Base-by-base conservation (phyloP, 1,139 yeast species). In the Lodderomyces beijingensis region DNA sequence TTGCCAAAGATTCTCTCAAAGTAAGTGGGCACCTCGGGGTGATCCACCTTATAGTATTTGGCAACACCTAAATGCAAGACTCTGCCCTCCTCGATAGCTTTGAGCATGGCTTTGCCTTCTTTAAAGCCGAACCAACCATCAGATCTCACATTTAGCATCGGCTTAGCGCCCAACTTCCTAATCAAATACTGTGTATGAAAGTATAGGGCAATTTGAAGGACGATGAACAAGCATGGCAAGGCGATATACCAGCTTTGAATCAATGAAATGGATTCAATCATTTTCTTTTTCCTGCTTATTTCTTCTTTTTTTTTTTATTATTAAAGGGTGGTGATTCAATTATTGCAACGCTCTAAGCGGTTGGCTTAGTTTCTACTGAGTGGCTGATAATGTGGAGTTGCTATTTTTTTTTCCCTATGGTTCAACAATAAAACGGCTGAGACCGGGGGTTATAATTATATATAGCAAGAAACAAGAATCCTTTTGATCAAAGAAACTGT, bases 1-100 rank as follows among this genome's bases (percentile, higher is more conserved):
- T 46, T 43, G 5, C 55, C 58, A 36, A 53, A 46, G 17, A 50
- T 37, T 14, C 33, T 41, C 9, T 42, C 35, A 4, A 41, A 42
- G 37, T 48, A 36, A 3, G 47, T 47, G 6, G 32, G 39, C 6
- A 41, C 34, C 12, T 47, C 46, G 5, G 42, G 37, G 27, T 40
- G 32, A 2, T 33, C 28, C 14, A 30, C 31, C 17, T 31, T 25
- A 20, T 36, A 30, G 16, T 42, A 42, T 12, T 36, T 35, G 11
- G 27, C 19, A 10, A 34, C 32, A 13, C 25, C 32, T 14, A 36
- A 30, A 16, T 42, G 43, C 13, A 46, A 23, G 16, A 27, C 32
- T 22, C 45, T 21, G 10, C 51, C 52, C 16, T 35, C 26, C 4
- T 36, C 30, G 27, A 45, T 47, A 26, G 33, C 34, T 23, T 25